A percentile compares a stretch with the other conserved stretches of the same genome.
phyloP scores from a whole-genome alignment of 257 asterid genomes.

The Solanum chmielewskii region DNA sequence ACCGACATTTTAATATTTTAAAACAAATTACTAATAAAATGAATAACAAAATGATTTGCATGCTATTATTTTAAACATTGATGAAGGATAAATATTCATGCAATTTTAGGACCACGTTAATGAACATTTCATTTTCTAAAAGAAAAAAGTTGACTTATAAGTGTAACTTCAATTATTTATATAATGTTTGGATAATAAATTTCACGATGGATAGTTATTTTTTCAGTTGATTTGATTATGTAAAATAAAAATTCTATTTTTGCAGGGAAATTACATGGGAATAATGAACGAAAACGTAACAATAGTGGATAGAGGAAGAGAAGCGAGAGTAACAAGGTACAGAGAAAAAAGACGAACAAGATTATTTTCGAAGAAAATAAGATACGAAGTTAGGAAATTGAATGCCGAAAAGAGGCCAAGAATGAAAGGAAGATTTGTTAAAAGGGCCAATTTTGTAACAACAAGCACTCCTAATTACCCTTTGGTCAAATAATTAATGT shows the following conservation, averaged over 20 bases:
- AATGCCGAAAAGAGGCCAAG: slow-evolving; percentile 96
- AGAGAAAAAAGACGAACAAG: slow-evolving; percentile 79
- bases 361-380: slow-evolving; percentile 78
- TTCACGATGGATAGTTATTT: not conserved
- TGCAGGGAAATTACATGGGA: slow-evolving; percentile 46
- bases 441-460: slow-evolving; percentile 46
- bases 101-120: not conserved
- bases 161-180: not conserved
- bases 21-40: not conserved
- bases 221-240: not conserved
- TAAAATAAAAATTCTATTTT: not conserved
- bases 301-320: slow-evolving; percentile 51
- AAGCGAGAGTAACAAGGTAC: slow-evolving; percentile 81
- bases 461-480: slow-evolving; percentile 14
- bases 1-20: not conserved
- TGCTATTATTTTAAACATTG: not conserved
- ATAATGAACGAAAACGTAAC: slow-evolving; percentile 7
- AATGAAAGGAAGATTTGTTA: slow-evolving; percentile 94
- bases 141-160: not conserved
- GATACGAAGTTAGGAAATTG: slow-evolving; percentile 88
- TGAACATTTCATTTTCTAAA: not conserved
- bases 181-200: not conserved
- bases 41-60: not conserved
- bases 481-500: slow-evolving; percentile 18
- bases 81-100: not conserved